phyloP scores from a whole-genome alignment of 768 basidiomycete genomes.

The Serendipita sp. region DNA sequence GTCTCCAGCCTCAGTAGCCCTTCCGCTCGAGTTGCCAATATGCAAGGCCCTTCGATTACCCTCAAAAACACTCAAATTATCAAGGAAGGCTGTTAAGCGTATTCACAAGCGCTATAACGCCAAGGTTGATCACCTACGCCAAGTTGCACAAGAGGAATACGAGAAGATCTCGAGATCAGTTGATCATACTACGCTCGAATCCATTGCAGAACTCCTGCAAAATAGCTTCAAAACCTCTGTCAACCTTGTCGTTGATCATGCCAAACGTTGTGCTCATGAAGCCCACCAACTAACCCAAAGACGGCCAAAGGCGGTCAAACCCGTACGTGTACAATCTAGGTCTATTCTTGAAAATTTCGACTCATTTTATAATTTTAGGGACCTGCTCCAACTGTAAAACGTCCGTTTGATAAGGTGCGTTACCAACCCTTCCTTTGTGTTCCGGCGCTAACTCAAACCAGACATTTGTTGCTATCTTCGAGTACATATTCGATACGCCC shows the following conservation, averaged over 20 bases:
- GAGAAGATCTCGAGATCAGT: not conserved
- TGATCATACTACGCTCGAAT: not conserved
- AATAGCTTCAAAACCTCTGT: too few species aligned
- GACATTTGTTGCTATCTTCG: not conserved
- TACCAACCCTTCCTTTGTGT: not conserved
- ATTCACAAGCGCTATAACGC: not conserved
- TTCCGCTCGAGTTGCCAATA: too few species aligned
- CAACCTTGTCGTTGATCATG: too few species aligned
- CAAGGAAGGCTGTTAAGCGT: too few species aligned
- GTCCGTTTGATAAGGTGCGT: not conserved
- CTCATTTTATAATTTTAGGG: not conserved
- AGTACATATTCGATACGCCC: not conserved
- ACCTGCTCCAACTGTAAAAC: not conserved
- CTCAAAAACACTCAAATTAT: too few species aligned
- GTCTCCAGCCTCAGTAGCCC: too few species aligned
- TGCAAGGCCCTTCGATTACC: too few species aligned
- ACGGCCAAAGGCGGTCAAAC: not conserved
- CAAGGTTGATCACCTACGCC: not conserved
- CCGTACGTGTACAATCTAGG: not conserved
- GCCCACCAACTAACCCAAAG: not conserved
- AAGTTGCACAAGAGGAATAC: not conserved
- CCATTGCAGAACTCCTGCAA: too few species aligned
- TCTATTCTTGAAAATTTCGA: not conserved
- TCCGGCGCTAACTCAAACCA: not conserved
- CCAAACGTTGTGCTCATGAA: not conserved